These are phyloP conservation scores for Coemansia sp. DNA, from an alignment of 192 early-diverging fungal species.

Conservation along the genomic window DNA sequence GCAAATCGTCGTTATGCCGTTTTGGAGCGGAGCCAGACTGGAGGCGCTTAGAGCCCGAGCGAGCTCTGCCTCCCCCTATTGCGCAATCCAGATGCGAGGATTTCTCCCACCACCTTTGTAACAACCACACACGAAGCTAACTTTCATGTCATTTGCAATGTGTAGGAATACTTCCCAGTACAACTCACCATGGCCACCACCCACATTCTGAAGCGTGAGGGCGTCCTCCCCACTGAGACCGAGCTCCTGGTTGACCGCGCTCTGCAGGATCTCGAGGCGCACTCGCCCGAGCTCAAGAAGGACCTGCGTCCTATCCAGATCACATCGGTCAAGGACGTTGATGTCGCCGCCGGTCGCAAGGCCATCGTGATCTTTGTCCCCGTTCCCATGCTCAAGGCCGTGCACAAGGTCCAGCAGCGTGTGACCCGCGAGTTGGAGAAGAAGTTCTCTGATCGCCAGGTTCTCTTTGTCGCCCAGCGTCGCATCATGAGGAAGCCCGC, in stretches of 20 bases:
- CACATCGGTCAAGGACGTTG: conserved; percentile 94
- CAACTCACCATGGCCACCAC: conserved; percentile 46
- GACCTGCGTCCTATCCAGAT: conserved; percentile 95
- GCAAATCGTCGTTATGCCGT: background rate
- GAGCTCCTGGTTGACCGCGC: conserved; percentile 95
- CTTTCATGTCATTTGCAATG: background rate
- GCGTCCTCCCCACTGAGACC: conserved; percentile 68
- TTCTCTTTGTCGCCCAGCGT: conserved; percentile 91
- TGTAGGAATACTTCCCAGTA: conserved; percentile 34
- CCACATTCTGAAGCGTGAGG: conserved; percentile 56
- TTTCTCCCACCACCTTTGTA: background rate
- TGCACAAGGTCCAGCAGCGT: conserved; percentile 95
- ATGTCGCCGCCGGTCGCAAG: conserved; percentile 92
- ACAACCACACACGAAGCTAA: background rate
- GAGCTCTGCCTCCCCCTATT: background rate
- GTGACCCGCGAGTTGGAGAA: conserved; percentile 99
- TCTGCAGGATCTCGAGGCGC: conserved; percentile 92
- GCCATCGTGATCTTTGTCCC: conserved; percentile 97
- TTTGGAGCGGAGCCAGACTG: background rate
- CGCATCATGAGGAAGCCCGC: conserved; percentile 94
- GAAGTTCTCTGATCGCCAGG: conserved; percentile 99
- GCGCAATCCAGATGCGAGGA: background rate
- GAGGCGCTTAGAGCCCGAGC: background rate
- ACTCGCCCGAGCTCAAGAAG: conserved; percentile 94
- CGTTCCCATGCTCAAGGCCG: conserved; percentile 88